These are phyloP conservation scores for Curvularia sp. DNA, from an alignment of 2,329 filamentous ascomycete genomes.

Conservation along the genomic window DNA sequence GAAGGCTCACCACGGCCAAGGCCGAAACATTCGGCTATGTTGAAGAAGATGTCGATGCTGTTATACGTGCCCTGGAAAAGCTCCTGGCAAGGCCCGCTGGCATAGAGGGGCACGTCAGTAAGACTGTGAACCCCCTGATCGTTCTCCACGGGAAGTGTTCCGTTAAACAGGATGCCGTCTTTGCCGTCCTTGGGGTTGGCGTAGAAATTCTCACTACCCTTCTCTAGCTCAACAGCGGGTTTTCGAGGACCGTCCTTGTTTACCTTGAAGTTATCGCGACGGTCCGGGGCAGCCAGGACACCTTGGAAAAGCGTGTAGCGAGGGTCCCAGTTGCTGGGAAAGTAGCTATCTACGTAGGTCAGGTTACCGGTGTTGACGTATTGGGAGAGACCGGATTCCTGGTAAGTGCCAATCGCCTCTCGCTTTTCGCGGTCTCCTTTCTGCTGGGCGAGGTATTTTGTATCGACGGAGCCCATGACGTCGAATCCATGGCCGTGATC, in stretches of 20 bases:
- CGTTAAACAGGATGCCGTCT: conserved; percentile 76
- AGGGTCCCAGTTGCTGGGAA: conserved; percentile 85
- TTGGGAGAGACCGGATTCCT: conserved; percentile 75
- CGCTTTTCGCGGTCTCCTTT: conserved; percentile 74
- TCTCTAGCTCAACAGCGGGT: conserved; percentile 65
- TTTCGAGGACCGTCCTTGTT: conserved; percentile 69
- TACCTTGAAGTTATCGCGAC: conserved; percentile 77
- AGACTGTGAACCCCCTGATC: conserved; percentile 61
- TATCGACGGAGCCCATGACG: conserved; percentile 83
- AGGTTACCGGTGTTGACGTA: conserved; percentile 70
- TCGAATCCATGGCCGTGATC: conserved; percentile 92
- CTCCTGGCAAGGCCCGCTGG: conserved; percentile 79
- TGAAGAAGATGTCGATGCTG: conserved; percentile 77
- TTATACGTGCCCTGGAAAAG: conserved; percentile 74
- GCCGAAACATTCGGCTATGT: conserved; percentile 73
- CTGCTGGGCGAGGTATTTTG: conserved; percentile 74
- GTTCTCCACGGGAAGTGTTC: conserved; percentile 70
- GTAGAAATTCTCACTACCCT: conserved; percentile 63
- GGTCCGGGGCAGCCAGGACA: conserved; percentile 74
- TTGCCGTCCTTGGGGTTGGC: conserved; percentile 72
- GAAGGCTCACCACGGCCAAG: conserved; percentile 21
- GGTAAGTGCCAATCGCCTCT: conserved; percentile 75
- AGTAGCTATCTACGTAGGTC: conserved; percentile 70
- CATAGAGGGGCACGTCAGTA: conserved; percentile 66
- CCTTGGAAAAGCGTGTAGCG: conserved; percentile 81